Percentiles rank a stretch among this genome's conserved stretches.
These are phyloP conservation scores for Fusarium veterinarium DNA, from an alignment of 2,329 filamentous ascomycete species.

Conservation along the genomic window DNA sequence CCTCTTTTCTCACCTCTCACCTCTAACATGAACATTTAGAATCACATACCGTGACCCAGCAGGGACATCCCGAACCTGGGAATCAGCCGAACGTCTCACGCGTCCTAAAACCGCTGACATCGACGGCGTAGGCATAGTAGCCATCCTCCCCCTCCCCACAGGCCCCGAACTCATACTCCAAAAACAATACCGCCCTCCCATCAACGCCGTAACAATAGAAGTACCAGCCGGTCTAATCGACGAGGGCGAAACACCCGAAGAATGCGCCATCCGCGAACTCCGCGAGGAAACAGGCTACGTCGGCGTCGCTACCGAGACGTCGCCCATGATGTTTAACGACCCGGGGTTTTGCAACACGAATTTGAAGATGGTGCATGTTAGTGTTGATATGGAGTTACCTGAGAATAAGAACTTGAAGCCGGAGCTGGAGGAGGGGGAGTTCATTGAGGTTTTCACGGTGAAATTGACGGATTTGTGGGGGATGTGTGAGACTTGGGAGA, in stretches of 20 bases:
- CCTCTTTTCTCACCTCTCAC: background rate
- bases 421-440: constrained; percentile 81
- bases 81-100: constrained; percentile 77
- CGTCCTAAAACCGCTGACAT: constrained; percentile 70
- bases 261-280: constrained; percentile 72
- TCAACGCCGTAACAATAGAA: constrained; percentile 70
- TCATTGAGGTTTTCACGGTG: constrained; percentile 82
- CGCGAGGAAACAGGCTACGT: constrained; percentile 76
- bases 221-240: constrained; percentile 74
- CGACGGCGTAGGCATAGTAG: constrained; percentile 79
- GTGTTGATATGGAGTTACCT: constrained; percentile 74
- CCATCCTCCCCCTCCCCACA: constrained; percentile 68
- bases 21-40: constrained; percentile 49
- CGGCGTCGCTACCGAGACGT: constrained; percentile 65
- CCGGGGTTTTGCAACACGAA: constrained; percentile 76
- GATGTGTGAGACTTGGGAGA: constrained; percentile 74
- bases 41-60: constrained; percentile 73
- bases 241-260: constrained; percentile 68
- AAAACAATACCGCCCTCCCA: constrained; percentile 74
- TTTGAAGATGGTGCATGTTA: constrained; percentile 76
- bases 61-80: constrained; percentile 72
- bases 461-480: constrained; percentile 72
- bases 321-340: constrained; percentile 75
- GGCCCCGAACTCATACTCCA: constrained; percentile 70
- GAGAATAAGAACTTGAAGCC: constrained; percentile 77